Conservation (phyloP, 495 filamentous ascomycete genomes). For the Margaritispora aquatica region DNA sequence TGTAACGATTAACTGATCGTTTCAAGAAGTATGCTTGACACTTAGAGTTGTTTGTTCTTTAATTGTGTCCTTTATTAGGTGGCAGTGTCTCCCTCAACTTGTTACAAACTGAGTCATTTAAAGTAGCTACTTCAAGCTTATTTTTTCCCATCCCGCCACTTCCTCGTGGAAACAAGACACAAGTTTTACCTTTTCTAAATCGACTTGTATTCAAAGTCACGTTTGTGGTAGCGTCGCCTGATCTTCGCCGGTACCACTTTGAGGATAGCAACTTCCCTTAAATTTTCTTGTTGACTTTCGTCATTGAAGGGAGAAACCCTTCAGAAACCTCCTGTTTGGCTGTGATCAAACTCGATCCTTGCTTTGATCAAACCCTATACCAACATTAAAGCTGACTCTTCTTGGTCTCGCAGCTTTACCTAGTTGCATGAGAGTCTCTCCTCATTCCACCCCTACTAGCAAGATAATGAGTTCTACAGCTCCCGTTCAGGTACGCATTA, state of each 20-base stretch:
- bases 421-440: background rate
- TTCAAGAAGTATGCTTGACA: background rate
- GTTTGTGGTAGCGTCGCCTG: background rate
- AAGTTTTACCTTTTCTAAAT: background rate
- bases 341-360: background rate
- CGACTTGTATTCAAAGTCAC: background rate
- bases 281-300: background rate
- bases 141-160: too few relatives aligned
- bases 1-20: background rate
- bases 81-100: background rate
- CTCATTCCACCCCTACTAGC: background rate
- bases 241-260: background rate
- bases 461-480: background rate
- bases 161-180: too few relatives aligned
- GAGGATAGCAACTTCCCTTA: background rate
- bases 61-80: background rate
- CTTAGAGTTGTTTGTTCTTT: background rate
- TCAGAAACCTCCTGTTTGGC: background rate
- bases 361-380: background rate
- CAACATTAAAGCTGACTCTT: background rate
- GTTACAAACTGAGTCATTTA: too few relatives aligned
- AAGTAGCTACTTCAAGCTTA: too few relatives aligned
- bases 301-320: background rate
- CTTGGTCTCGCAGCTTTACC: background rate
- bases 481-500: conserved; percentile 3